Evolutionary conservation across 805 yeast species (phyloP).

Genomic region (Myxozyma geophila): DNA sequence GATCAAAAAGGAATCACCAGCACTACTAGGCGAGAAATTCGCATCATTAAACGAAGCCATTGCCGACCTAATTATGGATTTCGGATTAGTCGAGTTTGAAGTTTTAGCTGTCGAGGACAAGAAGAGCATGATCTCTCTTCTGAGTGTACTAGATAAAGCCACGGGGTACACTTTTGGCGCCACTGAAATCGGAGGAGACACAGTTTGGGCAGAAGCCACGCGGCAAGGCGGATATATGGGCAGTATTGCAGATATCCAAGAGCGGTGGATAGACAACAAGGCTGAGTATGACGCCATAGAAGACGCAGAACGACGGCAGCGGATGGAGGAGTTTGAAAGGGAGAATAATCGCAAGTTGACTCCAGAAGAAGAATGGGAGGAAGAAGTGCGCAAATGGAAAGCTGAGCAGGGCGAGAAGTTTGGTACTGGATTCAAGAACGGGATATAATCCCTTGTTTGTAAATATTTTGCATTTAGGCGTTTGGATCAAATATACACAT

Average conservation of each 20-base stretch:
- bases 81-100: conserved; percentile 83
- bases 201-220: conserved; percentile 95
- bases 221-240: conserved; percentile 67
- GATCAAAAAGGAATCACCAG: conserved; percentile 72
- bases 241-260: conserved; percentile 76
- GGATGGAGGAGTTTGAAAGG: conserved; percentile 50
- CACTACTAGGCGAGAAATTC: conserved; percentile 63
- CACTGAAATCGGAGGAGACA: conserved; percentile 95
- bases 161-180: conserved; percentile 93
- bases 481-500: neutral
- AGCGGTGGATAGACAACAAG: conserved; percentile 91
- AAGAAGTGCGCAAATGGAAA: conserved; percentile 64
- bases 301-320: conserved; percentile 51
- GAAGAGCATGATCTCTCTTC: conserved; percentile 81
- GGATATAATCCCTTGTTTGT: neutral
- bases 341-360: conserved; percentile 48
- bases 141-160: conserved; percentile 82
- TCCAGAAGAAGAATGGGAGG: conserved; percentile 75
- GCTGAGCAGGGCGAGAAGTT: conserved; percentile 41
- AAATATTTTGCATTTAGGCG: conserved; percentile 4
- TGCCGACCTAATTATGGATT: conserved; percentile 84
- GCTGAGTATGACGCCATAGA: conserved; percentile 72
- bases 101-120: conserved; percentile 92
- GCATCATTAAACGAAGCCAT: conserved; percentile 73
- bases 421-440: conserved; percentile 20